Evolutionary conservation across 2,329 filamentous ascomycete genomes (phyloP), one percentile per base, ranked within the genome.

Genomic region (Ophiostoma sp.): DNA sequence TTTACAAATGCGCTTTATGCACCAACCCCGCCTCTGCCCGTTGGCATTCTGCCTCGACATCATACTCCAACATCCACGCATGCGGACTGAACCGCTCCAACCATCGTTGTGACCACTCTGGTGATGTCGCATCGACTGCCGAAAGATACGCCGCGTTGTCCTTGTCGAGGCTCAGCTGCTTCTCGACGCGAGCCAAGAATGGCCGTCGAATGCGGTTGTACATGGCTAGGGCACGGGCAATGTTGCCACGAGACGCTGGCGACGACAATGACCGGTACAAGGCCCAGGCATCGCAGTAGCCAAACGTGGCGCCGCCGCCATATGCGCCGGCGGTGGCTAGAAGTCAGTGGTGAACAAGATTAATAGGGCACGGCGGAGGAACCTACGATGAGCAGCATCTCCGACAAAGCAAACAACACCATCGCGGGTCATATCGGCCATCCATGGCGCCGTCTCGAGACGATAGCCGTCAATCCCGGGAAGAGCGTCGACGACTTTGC

Each of bases 381-480:
- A 73, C 72, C 55, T n/a, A 73, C 72, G 72, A 45, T 73, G 72
- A 52, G 72, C 72, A 31, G 72, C 72, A 33, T 73, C 72, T 22
- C 72, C 72, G 19, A 70, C 52, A 50, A 73, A 73, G n/a, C 66
- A 66, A 52, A 73, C 45, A n/a, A 64, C 19, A 17, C 31, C 45
- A 36, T 73, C 66, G 9, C 55, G 31, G 19, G 57, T 70, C 55
- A 73, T 28, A 22, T 73, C 28, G 28, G 69, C 45, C 72, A 73
- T 70, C 72, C 72, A 73, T 4, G 72, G 66, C 19, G 72, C 66
- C 33, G 42, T 64, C 39, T 70, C 64, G 17, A 73, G 57, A 2
- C 52, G 66, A n/a, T 70, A 73, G 6, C 61, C 72, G n/a, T 73
- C 72, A 31, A 73, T 55, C 1, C 57, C 57, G 6, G 66, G 72